A percentile compares a stretch with the other conserved stretches of the same genome.
These are phyloP conservation scores for Westerdykella aurantiaca DNA, from an alignment of 2,329 filamentous ascomycete species.

Conservation along the genomic window DNA sequence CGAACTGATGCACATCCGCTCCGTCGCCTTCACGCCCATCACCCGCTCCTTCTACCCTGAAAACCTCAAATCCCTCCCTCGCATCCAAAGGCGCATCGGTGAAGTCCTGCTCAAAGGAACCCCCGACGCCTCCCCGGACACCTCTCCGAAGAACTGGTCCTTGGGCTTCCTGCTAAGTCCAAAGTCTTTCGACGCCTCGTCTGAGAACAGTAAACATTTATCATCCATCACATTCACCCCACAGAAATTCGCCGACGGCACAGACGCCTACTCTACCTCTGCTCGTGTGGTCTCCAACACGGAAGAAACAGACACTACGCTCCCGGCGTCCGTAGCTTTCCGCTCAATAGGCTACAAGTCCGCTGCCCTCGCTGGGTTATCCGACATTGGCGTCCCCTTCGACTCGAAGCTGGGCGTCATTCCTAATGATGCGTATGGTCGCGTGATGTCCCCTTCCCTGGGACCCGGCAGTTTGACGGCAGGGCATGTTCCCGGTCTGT, in stretches of 20 bases:
- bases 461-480: constrained; percentile 40
- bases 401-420: constrained; percentile 69
- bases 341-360: constrained; percentile 95
- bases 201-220: constrained; percentile 46
- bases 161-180: constrained; percentile 83
- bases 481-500: constrained; percentile 63
- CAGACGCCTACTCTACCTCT: constrained; percentile 47
- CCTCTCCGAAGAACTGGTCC: constrained; percentile 66
- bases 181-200: constrained; percentile 55
- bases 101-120: constrained; percentile 77
- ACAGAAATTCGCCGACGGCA: constrained; percentile 31
- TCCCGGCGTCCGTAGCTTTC: constrained; percentile 71
- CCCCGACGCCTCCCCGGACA: constrained; percentile 39
- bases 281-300: constrained; percentile 44
- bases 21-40: constrained; percentile 66
- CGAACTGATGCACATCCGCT: constrained; percentile 73
- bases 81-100: constrained; percentile 70
- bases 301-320: constrained; percentile 37
- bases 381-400: constrained; percentile 70
- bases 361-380: constrained; percentile 66
- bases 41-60: constrained; percentile 61
- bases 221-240: constrained; percentile 63
- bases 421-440: constrained; percentile 72
- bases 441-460: constrained; percentile 50
- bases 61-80: constrained; percentile 63